These are phyloP conservation scores for Picochlorum sp. DNA, from an alignment of 139 green algal genomes.

Conservation along the genomic window DNA sequence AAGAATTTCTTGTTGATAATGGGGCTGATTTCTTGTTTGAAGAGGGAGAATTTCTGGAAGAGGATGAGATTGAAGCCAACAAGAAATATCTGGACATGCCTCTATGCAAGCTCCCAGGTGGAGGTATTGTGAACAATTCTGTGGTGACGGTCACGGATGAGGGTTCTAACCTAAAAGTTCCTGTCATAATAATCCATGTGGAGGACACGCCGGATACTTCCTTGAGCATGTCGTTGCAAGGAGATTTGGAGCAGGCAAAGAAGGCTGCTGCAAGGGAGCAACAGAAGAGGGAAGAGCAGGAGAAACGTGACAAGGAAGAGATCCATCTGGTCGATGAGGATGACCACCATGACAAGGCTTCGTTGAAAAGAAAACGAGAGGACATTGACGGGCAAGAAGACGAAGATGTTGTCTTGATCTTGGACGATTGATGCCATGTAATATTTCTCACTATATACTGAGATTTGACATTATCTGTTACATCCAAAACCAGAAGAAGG, in stretches of 20 bases:
- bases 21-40: constrained; percentile 66
- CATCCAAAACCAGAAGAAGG: too few species aligned
- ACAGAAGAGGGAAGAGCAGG: neutral
- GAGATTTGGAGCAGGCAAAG: neutral
- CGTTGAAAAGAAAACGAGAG: constrained; percentile 1
- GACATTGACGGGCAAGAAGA: neutral
- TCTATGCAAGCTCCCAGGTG: constrained; percentile 55
- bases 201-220: neutral
- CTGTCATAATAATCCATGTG: constrained; percentile 7
- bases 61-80: constrained; percentile 63
- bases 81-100: constrained; percentile 23
- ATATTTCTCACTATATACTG: too few species aligned
- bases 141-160: constrained; percentile 59
- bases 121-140: constrained; percentile 50
- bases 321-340: neutral
- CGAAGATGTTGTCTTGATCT: neutral
- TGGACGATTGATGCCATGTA: too few species aligned
- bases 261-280: neutral
- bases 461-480: too few species aligned
- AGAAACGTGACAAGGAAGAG: neutral
- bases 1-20: constrained; percentile 34
- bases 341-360: neutral
- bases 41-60: constrained; percentile 74
- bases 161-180: constrained; percentile 2
- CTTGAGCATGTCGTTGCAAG: neutral